Evolutionary conservation across 345 rosid species (phyloP), one percentile per base, ranked within the genome.

Genomic region (Hibiscus trionum): DNA sequence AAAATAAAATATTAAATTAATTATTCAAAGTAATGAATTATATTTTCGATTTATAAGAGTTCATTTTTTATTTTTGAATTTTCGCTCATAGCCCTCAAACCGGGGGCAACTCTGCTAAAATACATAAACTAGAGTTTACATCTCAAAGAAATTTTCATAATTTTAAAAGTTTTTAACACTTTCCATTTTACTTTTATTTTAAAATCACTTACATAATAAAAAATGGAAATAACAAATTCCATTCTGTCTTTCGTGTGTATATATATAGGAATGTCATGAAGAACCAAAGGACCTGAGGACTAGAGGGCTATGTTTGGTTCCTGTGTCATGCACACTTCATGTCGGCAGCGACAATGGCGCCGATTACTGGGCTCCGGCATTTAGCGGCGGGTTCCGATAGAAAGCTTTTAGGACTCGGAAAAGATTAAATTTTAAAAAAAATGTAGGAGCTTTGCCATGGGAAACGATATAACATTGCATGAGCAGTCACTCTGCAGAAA

Each of bases 261-360:
- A 4, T 4, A 67, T 4, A n/a, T 55, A 84, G 84, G 86, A 84
- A 53, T 61, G 75, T 42, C 60, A 70, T 64, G 88, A 87, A 68
- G 90, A 82, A 64, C 70, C 15, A 14, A 86, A 77, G 78, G 96
- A 92, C 75, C 83, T 95, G 75, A 89, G 88, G 87, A 89, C 95
- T 73, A 85, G 96, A 82, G 99, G 99, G 69, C 70, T 96, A 76
- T 93, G 99, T 77, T 83, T 96, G 82, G 95, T 96, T 77, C 99
- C 98, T 5, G 82, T 93, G 60, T 89, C 98, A 0, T 93, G 93
- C 86, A 91, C 93, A 6, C 80, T 87, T 77, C 90, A 89, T 79
- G 95, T 90, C 14, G 96, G 94, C 49, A 87, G 82, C 63, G 98
- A 89, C 60, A 90, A 84, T 5, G 98, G 96, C 19, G 98, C 97